Evolutionary conservation across 176 grass and related monocot genomes (phyloP).

Genomic region (Paspalum notatum): DNA sequence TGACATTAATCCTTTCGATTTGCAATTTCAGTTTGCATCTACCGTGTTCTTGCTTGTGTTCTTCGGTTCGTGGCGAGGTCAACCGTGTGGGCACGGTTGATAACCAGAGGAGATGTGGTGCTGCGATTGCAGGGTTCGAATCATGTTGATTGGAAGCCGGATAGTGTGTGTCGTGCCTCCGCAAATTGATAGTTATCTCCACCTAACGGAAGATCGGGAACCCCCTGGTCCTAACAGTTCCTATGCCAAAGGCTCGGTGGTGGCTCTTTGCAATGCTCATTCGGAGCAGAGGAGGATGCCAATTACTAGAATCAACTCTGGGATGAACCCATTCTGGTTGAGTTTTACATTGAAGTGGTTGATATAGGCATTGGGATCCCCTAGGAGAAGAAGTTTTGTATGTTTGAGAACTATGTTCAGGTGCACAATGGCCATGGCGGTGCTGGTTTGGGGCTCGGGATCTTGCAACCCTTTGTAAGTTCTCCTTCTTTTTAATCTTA

Average conservation of each 20-base stretch:
- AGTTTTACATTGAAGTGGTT: slow-evolving; percentile 75
- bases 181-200: too few species aligned
- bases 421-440: slow-evolving; percentile 72
- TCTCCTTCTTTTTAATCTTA: neutral
- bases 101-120: too few species aligned
- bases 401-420: slow-evolving; percentile 90
- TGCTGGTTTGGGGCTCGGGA: slow-evolving; percentile 85
- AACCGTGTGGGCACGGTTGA: too few species aligned
- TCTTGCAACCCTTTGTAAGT: slow-evolving; percentile 90
- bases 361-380: slow-evolving; percentile 77
- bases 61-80: too few species aligned
- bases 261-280: neutral
- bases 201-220: too few species aligned
- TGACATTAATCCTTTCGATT: too few species aligned
- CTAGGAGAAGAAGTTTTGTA: slow-evolving; percentile 62
- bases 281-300: neutral
- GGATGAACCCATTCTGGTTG: slow-evolving; percentile 43
- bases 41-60: too few species aligned
- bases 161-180: too few species aligned
- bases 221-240: too few species aligned
- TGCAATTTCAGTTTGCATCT: too few species aligned
- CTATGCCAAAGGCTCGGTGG: neutral
- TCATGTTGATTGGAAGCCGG: too few species aligned
- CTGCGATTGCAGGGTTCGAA: too few species aligned
- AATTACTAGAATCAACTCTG: neutral